Evolutionary conservation across 2,329 filamentous ascomycete genomes (phyloP).

Genomic region (Botrytis pseudocinerea): DNA sequence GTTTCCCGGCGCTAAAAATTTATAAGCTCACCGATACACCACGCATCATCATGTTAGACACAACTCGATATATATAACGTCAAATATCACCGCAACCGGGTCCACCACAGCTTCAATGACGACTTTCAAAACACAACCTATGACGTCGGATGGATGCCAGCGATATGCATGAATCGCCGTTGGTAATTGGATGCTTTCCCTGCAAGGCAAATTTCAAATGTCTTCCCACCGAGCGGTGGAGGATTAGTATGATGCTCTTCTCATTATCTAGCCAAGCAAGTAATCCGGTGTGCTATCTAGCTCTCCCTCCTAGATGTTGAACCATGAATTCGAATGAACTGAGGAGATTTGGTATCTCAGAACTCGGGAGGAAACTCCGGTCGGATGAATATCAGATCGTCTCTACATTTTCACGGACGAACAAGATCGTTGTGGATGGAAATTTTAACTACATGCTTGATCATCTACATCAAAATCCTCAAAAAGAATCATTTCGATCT

Average conservation of each 20-base stretch:
- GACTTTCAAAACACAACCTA: background rate
- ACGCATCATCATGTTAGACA: background rate
- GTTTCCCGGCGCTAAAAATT: background rate
- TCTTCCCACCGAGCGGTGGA: background rate
- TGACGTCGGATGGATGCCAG: background rate
- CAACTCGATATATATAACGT: background rate
- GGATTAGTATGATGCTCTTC: background rate
- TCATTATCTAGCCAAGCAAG: background rate
- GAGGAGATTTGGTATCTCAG: background rate
- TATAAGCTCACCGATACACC: background rate
- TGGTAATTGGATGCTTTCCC: background rate
- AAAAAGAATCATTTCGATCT: background rate
- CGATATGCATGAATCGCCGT: too few species aligned
- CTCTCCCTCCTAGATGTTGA: background rate
- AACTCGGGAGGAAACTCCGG: background rate
- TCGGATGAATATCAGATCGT: background rate
- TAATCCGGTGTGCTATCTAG: background rate
- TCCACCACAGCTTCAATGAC: background rate
- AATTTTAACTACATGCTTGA: background rate
- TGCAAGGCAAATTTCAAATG: background rate
- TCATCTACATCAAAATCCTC: too few species aligned
- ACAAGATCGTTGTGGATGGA: background rate
- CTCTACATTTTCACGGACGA: background rate
- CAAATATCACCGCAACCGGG: background rate
- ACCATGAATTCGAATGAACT: background rate